A percentile compares a stretch with the other conserved stretches of the same genome.
Conservation (phyloP, 2,329 filamentous ascomycete genomes). For the Paramyrothecium roridum region DNA sequence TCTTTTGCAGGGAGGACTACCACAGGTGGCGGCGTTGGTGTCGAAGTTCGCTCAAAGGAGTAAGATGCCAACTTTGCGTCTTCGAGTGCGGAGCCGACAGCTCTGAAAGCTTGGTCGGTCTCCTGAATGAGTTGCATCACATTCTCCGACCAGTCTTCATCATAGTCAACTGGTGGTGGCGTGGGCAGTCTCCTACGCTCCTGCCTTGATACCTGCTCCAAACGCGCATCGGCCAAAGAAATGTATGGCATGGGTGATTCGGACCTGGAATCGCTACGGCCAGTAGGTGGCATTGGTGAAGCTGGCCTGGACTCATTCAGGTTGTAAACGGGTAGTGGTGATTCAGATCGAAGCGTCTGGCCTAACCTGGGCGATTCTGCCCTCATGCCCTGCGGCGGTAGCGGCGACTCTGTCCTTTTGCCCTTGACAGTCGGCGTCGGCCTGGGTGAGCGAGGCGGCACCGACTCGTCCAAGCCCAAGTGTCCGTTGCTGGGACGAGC, state of each 20-base stretch:
- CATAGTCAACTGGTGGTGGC: background rate
- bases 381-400: background rate
- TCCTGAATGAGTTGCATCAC: slow-evolving; percentile 45
- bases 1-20: background rate
- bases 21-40: slow-evolving; percentile 12
- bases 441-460: slow-evolving; percentile 4
- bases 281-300: background rate
- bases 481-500: slow-evolving; percentile 14
- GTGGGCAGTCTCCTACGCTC: background rate
- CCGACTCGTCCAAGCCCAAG: background rate
- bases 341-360: background rate
- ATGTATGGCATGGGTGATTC: background rate
- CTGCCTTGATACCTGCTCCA: background rate
- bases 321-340: background rate
- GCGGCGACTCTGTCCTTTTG: slow-evolving; percentile 2
- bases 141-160: slow-evolving; percentile 27
- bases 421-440: slow-evolving; percentile 14
- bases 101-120: slow-evolving; percentile 48
- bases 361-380: background rate
- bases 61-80: slow-evolving; percentile 29
- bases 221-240: background rate
- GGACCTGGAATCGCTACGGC: background rate
- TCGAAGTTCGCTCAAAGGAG: slow-evolving; percentile 7
- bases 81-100: slow-evolving; percentile 37
- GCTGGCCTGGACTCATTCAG: background rate